Evolutionary conservation across 148 eudicot genomes (phyloP), one percentile per base, ranked within the genome.

Genomic region (Cornus suecica): DNA sequence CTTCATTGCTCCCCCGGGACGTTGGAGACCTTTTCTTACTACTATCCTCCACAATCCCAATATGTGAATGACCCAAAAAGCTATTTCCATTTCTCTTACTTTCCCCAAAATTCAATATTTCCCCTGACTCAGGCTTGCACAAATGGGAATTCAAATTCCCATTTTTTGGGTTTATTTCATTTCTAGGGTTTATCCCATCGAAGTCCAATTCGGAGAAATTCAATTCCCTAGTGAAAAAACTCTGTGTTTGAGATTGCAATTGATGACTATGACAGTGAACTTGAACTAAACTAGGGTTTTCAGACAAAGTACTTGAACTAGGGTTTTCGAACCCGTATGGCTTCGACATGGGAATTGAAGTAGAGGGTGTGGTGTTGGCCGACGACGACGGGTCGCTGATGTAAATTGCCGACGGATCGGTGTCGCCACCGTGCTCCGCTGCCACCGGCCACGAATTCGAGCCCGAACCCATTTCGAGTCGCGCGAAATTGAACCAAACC

Each of bases 331-430:
- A 68, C 18, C 29, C 67, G 29, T 73, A 41, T 45, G 66, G 65
- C 48, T 87, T 88, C 1, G 78, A 27, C 15, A 77, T 10, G 20
- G 74, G 54, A 65, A 63, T 51, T 8, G 56, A 5, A 15, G 71
- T 18, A n/a, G 20, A 5, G 0, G 79, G 28, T 81, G 73, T 69
- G 0, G 66, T 63, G 2, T 48, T 23, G 0, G 68, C 54, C 41
- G 56, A 41, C 14, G 84, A 78, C 2, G 82, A 62, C 2, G 92
- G 94, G 32, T 94, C 98, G 16, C 73, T 87, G 34, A 94, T 72
- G 88, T 94, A 94, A 23, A 92, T 24, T 48, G 88, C 75, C 0
- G 97, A 88, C 23, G 97, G 99, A 51, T 94, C 97, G 18, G 74
- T 75, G 29, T 92, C 95, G 24, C 66, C 78, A 16, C 66, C 78